These are phyloP conservation scores for Acmispon strigosus DNA, from an alignment of 306 rosid genomes.

Conservation along the genomic window DNA sequence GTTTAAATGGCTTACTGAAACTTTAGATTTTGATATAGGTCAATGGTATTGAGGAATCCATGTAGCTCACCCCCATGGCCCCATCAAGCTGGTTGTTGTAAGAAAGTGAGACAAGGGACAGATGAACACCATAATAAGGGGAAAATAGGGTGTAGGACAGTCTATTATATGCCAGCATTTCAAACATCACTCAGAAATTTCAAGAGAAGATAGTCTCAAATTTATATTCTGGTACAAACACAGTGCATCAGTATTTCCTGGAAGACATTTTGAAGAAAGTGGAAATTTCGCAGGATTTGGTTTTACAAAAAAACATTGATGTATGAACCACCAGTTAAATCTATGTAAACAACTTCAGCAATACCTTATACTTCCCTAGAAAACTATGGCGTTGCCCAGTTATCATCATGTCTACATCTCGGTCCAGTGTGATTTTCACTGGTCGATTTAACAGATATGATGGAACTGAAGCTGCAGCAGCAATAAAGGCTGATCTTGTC, in stretches of 20 bases:
- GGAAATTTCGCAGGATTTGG: not conserved
- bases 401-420: constrained; percentile 90
- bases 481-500: constrained; percentile 76
- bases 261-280: not conserved
- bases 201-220: not conserved
- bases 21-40: not conserved
- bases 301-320: not conserved
- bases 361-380: constrained; percentile 92
- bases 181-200: constrained; percentile 11
- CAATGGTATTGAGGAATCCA: not conserved
- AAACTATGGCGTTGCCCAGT: constrained; percentile 96
- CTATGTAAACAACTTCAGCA: not conserved
- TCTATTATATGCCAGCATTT: not conserved
- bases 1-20: not conserved
- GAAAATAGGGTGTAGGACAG: not conserved
- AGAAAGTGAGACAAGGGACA: not conserved
- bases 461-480: constrained; percentile 89
- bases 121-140: not conserved
- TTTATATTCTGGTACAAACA: not conserved
- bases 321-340: constrained; percentile 8
- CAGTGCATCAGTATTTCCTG: not conserved
- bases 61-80: not conserved
- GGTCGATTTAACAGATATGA: constrained; percentile 76
- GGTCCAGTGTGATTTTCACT: constrained; percentile 78
- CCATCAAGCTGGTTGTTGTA: not conserved